Evolutionary conservation across 2,329 filamentous ascomycete genomes (phyloP).

Genomic region (Pseudocercospora macadamiae): DNA sequence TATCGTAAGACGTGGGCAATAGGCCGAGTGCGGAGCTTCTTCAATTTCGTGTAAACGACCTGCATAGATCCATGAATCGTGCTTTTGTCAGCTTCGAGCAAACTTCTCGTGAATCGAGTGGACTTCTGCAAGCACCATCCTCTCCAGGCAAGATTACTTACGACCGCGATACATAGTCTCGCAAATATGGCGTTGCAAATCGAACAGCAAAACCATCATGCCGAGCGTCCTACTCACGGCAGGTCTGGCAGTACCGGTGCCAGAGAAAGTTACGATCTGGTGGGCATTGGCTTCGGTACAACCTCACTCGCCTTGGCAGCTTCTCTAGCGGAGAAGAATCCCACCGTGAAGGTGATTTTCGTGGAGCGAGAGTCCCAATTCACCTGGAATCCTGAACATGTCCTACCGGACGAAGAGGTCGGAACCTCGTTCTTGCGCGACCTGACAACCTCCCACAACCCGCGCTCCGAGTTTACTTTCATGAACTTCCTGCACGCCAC

Average conservation of each 20-base stretch:
- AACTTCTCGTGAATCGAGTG: neutral
- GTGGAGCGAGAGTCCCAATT: constrained; percentile 28
- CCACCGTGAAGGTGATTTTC: constrained; percentile 25
- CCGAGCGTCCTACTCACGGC: constrained; percentile 11
- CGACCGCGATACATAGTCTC: no score
- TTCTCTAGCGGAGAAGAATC: constrained; percentile 26
- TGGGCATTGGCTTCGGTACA: constrained; percentile 32
- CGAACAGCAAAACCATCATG: constrained; percentile 1
- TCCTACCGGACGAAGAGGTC: constrained; percentile 26
- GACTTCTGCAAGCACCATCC: no score
- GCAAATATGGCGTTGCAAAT: constrained; percentile 14
- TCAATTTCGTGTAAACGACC: neutral
- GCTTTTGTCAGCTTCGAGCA: neutral
- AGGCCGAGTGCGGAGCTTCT: neutral
- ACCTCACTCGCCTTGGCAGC: constrained; percentile 31
- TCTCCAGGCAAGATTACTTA: no score
- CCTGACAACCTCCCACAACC: constrained; percentile 34
- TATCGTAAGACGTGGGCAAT: neutral
- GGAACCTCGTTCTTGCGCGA: constrained; percentile 33
- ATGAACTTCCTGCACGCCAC: constrained; percentile 36
- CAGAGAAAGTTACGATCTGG: constrained; percentile 27
- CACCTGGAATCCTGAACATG: constrained; percentile 23
- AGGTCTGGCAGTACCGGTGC: constrained; percentile 10
- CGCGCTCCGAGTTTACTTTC: constrained; percentile 35
- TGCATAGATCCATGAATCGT: neutral